Evolutionary conservation across 768 basidiomycete species (phyloP).

Genomic region (Hericium rajendrae): DNA sequence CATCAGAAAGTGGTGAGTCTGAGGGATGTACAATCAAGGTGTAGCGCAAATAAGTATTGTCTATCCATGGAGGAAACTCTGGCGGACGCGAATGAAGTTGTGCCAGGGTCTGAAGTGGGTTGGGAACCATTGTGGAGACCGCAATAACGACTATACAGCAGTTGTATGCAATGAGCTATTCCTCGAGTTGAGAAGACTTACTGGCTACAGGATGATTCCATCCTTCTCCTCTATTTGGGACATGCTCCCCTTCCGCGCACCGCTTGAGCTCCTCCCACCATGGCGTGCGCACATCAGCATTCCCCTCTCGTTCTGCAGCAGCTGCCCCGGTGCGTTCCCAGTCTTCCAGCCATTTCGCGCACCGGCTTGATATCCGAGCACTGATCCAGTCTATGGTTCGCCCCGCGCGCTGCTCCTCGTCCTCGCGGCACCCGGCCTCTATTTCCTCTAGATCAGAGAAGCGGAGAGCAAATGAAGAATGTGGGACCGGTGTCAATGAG

Average conservation of each 20-base stretch:
- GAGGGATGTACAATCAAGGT: constrained; percentile 71
- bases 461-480: constrained; percentile 62
- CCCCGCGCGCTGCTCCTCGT: constrained; percentile 68
- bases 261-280: constrained; percentile 85
- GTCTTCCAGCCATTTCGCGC: constrained; percentile 64
- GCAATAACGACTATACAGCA: constrained; percentile 57
- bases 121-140: constrained; percentile 72
- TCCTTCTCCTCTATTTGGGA: constrained; percentile 61
- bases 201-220: constrained; percentile 85
- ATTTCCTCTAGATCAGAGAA: constrained; percentile 71
- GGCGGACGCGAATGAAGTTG: constrained; percentile 56
- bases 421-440: constrained; percentile 66
- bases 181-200: constrained; percentile 26
- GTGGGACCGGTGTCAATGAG: constrained; percentile 57
- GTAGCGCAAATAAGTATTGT: constrained; percentile 58
- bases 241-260: constrained; percentile 69
- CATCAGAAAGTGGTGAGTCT: constrained; percentile 58
- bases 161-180: neutral
- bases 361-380: constrained; percentile 53
- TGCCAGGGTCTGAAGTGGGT: constrained; percentile 73
- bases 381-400: constrained; percentile 85
- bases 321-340: constrained; percentile 36
- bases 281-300: constrained; percentile 39
- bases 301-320: constrained; percentile 14
- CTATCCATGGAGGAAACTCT: constrained; percentile 78